Percentiles rank a stretch among this genome's conserved stretches.
Evolutionary conservation across 352 stramenopile species (phyloP).

Genomic region (Pythium myriotylum): DNA sequence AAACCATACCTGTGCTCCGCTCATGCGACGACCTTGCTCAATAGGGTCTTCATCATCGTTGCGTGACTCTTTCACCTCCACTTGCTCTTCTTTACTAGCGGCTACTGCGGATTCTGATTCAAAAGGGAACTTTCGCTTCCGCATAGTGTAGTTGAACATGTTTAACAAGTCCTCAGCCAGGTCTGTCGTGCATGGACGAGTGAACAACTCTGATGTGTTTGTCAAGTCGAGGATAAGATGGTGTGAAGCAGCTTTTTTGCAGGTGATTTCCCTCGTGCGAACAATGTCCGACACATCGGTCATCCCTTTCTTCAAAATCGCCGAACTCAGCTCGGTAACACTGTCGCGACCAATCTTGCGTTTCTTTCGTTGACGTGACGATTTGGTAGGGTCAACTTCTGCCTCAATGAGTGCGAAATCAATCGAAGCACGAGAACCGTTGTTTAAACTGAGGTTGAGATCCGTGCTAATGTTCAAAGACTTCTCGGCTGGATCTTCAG

Average conservation of each 20-base stretch:
- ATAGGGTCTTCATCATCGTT: conserved; percentile 46
- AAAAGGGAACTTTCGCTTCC: conserved; percentile 84
- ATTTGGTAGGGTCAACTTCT: conserved; percentile 33
- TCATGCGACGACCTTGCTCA: conserved; percentile 74
- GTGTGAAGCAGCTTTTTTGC: conserved; percentile 33
- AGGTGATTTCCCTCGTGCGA: conserved; percentile 48
- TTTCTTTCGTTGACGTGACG: conserved; percentile 70
- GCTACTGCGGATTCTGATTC: conserved; percentile 22
- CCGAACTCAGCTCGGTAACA: conserved; percentile 78
- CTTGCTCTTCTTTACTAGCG: conserved; percentile 20
- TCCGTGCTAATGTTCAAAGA: conserved; percentile 72
- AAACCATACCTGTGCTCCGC: conserved; percentile 48
- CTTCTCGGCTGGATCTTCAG: conserved; percentile 38
- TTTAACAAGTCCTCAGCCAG: conserved; percentile 62
- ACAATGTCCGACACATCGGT: conserved; percentile 78
- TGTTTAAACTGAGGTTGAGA: conserved; percentile 68
- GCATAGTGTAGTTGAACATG: conserved; percentile 88
- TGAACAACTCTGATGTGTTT: conserved; percentile 52
- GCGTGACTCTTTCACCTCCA: conserved; percentile 5
- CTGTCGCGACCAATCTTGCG: conserved; percentile 80
- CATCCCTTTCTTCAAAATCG: conserved; percentile 78
- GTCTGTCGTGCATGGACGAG: conserved; percentile 50
- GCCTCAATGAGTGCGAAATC: conserved; percentile 58
- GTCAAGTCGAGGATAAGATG: conserved; percentile 30
- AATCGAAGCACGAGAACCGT: conserved; percentile 64